phyloP scores from a whole-genome alignment of 345 rosid species.

The Erodium maritimum region DNA sequence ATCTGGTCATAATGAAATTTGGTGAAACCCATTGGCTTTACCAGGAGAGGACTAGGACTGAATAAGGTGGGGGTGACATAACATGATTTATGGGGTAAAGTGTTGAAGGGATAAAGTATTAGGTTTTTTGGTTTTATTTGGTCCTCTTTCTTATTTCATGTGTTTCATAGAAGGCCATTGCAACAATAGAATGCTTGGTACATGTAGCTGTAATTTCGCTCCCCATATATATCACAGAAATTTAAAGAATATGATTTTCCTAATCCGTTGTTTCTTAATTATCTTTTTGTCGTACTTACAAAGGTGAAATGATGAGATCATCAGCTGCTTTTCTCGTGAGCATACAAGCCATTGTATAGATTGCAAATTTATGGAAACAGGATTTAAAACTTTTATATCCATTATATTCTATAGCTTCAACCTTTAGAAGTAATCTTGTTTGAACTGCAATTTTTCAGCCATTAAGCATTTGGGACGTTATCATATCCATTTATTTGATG shows the following conservation, averaged over 20 bases:
- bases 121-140: conserved; percentile 27
- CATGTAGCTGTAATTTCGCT: conserved; percentile 29
- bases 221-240: conserved; percentile 28
- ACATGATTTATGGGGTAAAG: conserved; percentile 37
- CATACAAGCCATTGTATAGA: background rate
- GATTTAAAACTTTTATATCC: no score
- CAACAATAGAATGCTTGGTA: conserved; percentile 32
- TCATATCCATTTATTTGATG: no score
- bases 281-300: no score
- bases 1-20: conserved; percentile 8
- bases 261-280: no score
- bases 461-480: no score
- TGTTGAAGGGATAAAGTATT: conserved; percentile 18
- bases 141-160: conserved; percentile 14
- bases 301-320: background rate
- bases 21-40: conserved; percentile 23
- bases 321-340: background rate
- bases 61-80: conserved; percentile 36
- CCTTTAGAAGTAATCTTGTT: no score
- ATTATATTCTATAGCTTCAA: no score
- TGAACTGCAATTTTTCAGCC: no score
- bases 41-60: conserved; percentile 19
- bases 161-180: conserved; percentile 29
- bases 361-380: background rate
- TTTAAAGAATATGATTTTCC: background rate